Percentiles rank a stretch among this genome's conserved stretches.
These are phyloP conservation scores for Elaphomyces granulatus DNA, from an alignment of 495 filamentous ascomycete genomes.

Conservation along the genomic window DNA sequence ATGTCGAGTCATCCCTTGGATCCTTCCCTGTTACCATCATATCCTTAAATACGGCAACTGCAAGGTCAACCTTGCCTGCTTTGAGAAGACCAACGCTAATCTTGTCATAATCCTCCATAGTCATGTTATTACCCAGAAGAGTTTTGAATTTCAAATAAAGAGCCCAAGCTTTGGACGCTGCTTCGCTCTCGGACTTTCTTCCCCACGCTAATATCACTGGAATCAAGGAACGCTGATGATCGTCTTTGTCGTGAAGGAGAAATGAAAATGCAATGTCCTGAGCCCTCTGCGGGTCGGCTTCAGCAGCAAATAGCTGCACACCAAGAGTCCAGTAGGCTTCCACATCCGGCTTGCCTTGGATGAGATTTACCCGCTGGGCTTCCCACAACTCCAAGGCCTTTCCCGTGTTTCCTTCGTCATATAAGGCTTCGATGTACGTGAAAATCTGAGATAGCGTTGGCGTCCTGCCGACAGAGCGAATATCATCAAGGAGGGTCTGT, in stretches of 20 bases:
- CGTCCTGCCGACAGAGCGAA: conserved; percentile 35
- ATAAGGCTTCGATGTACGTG: conserved; percentile 49
- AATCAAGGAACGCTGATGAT: conserved; percentile 44
- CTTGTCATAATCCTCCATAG: conserved; percentile 60
- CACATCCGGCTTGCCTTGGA: conserved; percentile 33
- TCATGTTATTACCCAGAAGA: conserved; percentile 45
- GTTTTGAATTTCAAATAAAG: conserved; percentile 48
- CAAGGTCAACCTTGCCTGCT: conserved; percentile 43
- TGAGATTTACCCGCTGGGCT: conserved; percentile 37
- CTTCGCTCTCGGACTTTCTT: conserved; percentile 21
- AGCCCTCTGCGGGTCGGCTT: conserved; percentile 47
- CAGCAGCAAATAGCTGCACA: conserved; percentile 47
- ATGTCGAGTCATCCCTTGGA: conserved; percentile 33
- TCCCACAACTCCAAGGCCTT: conserved; percentile 54
- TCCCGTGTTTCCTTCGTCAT: conserved; percentile 41
- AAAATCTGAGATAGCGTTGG: conserved; percentile 44
- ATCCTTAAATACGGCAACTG: conserved; percentile 62
- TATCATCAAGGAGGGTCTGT: conserved; percentile 46
- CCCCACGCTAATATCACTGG: conserved; percentile 43
- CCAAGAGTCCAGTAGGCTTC: conserved; percentile 54
- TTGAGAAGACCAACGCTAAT: conserved; percentile 49
- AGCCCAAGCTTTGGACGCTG: conserved; percentile 46
- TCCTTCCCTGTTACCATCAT: conserved; percentile 59
- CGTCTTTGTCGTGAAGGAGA: conserved; percentile 33
- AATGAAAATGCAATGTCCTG: conserved; percentile 46